Percentiles rank a stretch among this genome's conserved stretches.
phyloP scores from a whole-genome alignment of 208 protist genomes.

The Crithidia bombi region DNA sequence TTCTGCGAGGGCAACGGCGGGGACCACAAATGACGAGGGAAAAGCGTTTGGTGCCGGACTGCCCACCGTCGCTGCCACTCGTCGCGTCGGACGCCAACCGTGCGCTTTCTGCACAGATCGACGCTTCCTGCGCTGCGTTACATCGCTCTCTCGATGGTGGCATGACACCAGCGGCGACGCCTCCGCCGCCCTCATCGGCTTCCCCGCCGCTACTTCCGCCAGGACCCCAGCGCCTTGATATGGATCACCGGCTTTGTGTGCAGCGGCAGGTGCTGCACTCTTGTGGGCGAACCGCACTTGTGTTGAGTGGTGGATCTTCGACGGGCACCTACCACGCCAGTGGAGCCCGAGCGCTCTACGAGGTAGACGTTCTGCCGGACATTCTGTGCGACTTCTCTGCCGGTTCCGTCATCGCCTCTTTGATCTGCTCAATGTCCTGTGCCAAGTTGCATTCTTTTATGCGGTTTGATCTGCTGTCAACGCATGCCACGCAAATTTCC shows the following conservation, averaged over 20 bases:
- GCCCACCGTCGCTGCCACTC: no score
- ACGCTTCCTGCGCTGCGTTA: slow-evolving; percentile 1
- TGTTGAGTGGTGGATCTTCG: slow-evolving; percentile 75
- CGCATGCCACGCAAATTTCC: slow-evolving; percentile 52
- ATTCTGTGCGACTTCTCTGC: slow-evolving; percentile 77
- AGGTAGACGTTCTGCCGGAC: slow-evolving; percentile 63
- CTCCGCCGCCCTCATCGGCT: neutral
- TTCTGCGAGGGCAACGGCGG: no score
- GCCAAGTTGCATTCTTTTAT: slow-evolving; percentile 55
- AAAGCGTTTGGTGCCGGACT: no score
- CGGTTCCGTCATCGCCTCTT: slow-evolving; percentile 75
- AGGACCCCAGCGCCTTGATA: neutral
- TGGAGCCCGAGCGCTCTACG: slow-evolving; percentile 65
- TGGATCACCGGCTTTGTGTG: slow-evolving; percentile 50
- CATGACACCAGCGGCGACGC: neutral
- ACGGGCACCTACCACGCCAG: slow-evolving; percentile 87
- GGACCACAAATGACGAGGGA: no score
- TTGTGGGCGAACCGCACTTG: slow-evolving; percentile 77
- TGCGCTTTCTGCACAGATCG: slow-evolving; percentile 4
- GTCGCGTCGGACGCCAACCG: neutral
- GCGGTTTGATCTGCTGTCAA: slow-evolving; percentile 40
- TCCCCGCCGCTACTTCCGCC: no score
- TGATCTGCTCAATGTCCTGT: slow-evolving; percentile 63
- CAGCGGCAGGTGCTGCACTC: slow-evolving; percentile 56
- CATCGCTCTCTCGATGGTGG: slow-evolving; percentile 5